Evolutionary conservation across 805 yeast species (phyloP), one percentile per base, ranked within the genome.

Genomic region (Candida pseudoglaebosa): DNA sequence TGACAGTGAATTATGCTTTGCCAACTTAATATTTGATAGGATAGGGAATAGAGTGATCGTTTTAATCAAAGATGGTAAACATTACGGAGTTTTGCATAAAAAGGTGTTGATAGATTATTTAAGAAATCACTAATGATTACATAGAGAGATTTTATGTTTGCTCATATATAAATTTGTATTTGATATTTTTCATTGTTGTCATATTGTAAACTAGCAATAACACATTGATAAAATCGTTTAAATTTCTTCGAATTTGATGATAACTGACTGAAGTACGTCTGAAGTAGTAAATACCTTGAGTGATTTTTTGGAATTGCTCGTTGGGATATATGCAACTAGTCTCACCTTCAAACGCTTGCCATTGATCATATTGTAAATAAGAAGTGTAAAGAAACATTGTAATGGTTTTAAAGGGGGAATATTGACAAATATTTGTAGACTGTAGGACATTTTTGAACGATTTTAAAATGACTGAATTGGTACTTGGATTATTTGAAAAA

Each of bases 1-100:
- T 24, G 61, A 67, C 36, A 65, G 78, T 13, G 77, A 77, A 8
- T 49, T 77, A 20, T 61, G 76, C 5, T 57, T 77, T 43, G 78
- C 76, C 3, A 73, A 75, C 40, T 57, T 68, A 50, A 58, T 77
- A 16, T 77, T 77, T 51, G 70, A 74, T 32, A 69, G 72, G 46
- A 56, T 77, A 24, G 82, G 82, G 1, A 69, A 65, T 26, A 52
- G 81, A 31, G 73, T 75, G 2, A 67, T 75, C 39, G 70, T 75
- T 1, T 52, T 70, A 18, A 46, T 64, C 10, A 64, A 64, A 36
- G 62, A 70, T 21, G 81, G 80, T 9, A 53, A 59, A 38, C 76
- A 66, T 49, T 64, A 65, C 40, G 81, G 81, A 1, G 62, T 76
- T 4, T 53, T 77, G 41, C 80, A 78, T 48, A 74, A 73, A 53